These are phyloP conservation scores for Kandelia obovata DNA, from an alignment of 345 rosid genomes.

Conservation along the genomic window DNA sequence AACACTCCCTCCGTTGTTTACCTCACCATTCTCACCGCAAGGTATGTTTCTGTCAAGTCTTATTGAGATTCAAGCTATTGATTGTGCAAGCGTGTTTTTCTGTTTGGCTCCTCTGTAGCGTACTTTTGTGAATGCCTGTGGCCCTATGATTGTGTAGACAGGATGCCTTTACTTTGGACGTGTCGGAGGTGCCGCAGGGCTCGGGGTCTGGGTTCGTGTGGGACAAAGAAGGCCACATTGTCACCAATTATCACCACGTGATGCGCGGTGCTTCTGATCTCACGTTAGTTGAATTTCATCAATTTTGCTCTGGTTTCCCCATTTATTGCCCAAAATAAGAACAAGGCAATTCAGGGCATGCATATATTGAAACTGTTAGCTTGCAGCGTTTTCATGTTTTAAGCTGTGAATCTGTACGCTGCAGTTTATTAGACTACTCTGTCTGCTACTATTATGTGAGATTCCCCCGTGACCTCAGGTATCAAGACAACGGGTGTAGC, in stretches of 20 bases:
- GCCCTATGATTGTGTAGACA: constrained; percentile 42
- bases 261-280: constrained; percentile 98
- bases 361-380: not conserved
- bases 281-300: constrained; percentile 42
- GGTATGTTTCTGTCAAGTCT: constrained; percentile 25
- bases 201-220: constrained; percentile 95
- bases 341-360: not conserved
- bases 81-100: not conserved
- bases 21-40: constrained; percentile 88
- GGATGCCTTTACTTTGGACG: constrained; percentile 93
- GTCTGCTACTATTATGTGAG: not conserved
- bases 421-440: constrained; percentile 1
- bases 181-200: constrained; percentile 94
- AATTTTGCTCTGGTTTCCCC: not conserved
- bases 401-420: not conserved
- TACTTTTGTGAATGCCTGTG: not conserved
- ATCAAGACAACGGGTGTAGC: not conserved
- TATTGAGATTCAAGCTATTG: not conserved
- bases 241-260: constrained; percentile 79
- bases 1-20: constrained; percentile 96
- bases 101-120: not conserved
- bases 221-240: constrained; percentile 76
- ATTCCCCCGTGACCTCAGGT: not conserved
- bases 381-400: not conserved
- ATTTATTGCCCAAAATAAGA: not conserved